These are phyloP conservation scores for Alisma plantagoaquatica DNA, from an alignment of 106 monocot genomes.

Conservation along the genomic window DNA sequence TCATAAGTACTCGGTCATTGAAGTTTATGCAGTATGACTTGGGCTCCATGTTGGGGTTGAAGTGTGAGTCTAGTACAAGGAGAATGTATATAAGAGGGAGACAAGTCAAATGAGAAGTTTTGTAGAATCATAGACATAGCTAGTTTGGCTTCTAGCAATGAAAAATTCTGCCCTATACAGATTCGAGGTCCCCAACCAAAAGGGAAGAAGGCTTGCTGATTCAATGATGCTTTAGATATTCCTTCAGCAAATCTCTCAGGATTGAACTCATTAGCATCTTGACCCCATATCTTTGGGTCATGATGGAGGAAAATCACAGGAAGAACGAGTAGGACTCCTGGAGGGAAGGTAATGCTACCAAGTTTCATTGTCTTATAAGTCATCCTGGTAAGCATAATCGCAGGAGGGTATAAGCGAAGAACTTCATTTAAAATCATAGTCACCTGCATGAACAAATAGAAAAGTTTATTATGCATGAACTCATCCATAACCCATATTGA, in stretches of 20 bases:
- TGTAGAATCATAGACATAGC: constrained; percentile 27
- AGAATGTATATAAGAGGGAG: constrained; percentile 37
- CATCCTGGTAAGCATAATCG: neutral
- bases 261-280: constrained; percentile 23
- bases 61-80: constrained; percentile 22
- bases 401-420: constrained; percentile 37
- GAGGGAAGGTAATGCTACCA: neutral
- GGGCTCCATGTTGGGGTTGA: constrained; percentile 34
- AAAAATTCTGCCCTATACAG: constrained; percentile 43
- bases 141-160: constrained; percentile 44
- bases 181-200: constrained; percentile 42
- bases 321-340: constrained; percentile 1
- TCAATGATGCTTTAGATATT: constrained; percentile 32
- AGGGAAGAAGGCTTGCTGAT: constrained; percentile 23
- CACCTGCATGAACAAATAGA: constrained; percentile 17
- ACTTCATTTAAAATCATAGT: constrained; percentile 47
- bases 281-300: constrained; percentile 9
- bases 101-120: constrained; percentile 33
- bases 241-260: constrained; percentile 38
- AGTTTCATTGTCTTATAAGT: neutral
- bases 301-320: constrained; percentile 24
- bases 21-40: constrained; percentile 9
- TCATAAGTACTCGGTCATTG: no score
- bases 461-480: neutral
- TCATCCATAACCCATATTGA: neutral